Base-by-base conservation (phyloP, 257 asterid genomes). In the Solanum virginianum region DNA sequence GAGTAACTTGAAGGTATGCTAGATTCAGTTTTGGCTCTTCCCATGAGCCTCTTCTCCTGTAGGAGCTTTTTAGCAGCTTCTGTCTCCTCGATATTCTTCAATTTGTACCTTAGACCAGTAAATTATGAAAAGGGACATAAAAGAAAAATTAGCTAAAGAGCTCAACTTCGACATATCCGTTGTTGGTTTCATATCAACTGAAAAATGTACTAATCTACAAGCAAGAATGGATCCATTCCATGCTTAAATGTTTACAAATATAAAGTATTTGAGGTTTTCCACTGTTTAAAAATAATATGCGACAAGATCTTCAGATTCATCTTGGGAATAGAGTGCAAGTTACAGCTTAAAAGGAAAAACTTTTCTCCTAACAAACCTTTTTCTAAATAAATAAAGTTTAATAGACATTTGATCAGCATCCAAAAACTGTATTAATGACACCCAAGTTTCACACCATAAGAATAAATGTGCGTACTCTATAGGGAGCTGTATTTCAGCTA, bases 401-500 rank as follows among this genome's bases (percentile, higher is more conserved):
- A 53, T 5, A 79, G 11, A 29, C 29, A 79, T 79, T 51, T 10
- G 11, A 79, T 16, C 83, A 53, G 24, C 41, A 79, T 49, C 81
- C 82, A 49, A 75, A 49, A 79, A 79, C 83, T 26, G 49, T 9
- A 26, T 51, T 14, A 49, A 49, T 77, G 54, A 53, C 54, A 53
- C 83, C 83, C 65, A 29, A 53, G 29, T 79, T 29, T 24, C 54
- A 15, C 83, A 79, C 63, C 66, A 53, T 53, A 29, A 26, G 83
- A 79, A 53, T 49, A 53, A 77, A 79, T 3, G 6, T 24, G 83
- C 94, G 29, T 94, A 96, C 99, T 96, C 99, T 85, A 96, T 95
- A 14, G 99, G 98, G 87, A 96, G 98, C 90, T 96, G 99, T 84
- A 96, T 85, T 92, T 96, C 99, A 71, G 99, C 98, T 81, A 96